Base-by-base conservation (phyloP, 192 early-diverging fungal species). In the Linnemannia exigua region DNA sequence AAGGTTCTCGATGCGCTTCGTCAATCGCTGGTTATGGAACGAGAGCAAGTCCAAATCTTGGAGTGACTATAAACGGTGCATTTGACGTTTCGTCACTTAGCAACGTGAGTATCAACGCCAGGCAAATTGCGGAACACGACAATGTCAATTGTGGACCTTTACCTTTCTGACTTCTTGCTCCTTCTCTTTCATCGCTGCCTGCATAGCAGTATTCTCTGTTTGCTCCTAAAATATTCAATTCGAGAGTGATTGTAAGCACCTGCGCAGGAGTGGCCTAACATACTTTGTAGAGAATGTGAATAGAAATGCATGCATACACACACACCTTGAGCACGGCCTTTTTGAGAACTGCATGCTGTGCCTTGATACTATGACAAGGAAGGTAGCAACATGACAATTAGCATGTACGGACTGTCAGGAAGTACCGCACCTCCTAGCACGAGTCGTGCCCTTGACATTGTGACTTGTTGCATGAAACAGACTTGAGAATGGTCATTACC, bases 121-220 rank as follows among this genome's bases (percentile, higher is more conserved):
- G 25, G 6, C 35, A 20, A 14, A 76, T 19, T 14, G 41, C 41
- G 3, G 41, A 31, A 66, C 2, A 41, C 6, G 14, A 66, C 4
- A 3, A 17, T 37, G 50, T 31, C 20, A 22, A 11, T 48, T 3
- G 54, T 46, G n/a, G 31, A 12, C 3, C 47, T 28, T 48, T 71
- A 93, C 92, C 77, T 90, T 90, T 79, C 92, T 81, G 38, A 91
- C 75, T 67, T 93, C 90, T 44, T 92, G 89, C 74, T 93, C 92
- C 75, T 91, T 92, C 38, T 90, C 88, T 68, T 93, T 93, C 4
- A 90, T 87, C 38, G 89, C 87, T 25, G 87, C 85, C 47, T 92
- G 90, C 19, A 93, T 80, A 3, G 81, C 36, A 17, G 76, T 67
- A 87, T 91, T 93, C 20, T 83, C 85, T 31, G 88, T 81, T 91